Evolutionary conservation across 495 filamentous ascomycete species (phyloP).

Genomic region (Tuber borchii): DNA sequence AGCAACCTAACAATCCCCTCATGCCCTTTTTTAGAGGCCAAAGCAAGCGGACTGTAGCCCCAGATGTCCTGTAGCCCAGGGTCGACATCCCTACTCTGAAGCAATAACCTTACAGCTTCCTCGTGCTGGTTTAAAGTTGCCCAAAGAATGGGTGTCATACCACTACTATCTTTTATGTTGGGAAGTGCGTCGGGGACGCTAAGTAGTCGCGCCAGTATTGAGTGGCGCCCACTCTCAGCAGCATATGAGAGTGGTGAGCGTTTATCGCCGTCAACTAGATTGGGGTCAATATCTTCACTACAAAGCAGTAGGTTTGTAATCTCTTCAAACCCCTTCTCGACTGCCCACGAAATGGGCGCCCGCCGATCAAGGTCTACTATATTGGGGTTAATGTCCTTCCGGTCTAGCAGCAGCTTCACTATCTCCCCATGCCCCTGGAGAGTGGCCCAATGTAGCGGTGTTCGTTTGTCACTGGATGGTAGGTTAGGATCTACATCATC

Average conservation of each 20-base stretch:
- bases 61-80: neutral
- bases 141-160: neutral
- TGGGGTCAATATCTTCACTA: neutral
- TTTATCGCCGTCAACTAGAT: neutral
- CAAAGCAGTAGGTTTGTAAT: neutral
- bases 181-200: neutral
- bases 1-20: neutral
- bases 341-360: neutral
- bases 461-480: slow-evolving; percentile 8
- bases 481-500: slow-evolving; percentile 21
- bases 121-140: neutral
- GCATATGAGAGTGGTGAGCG: neutral
- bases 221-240: neutral
- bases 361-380: neutral
- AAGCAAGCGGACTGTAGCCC: neutral
- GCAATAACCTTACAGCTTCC: neutral
- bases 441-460: slow-evolving; percentile 31
- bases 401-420: slow-evolving; percentile 33
- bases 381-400: neutral
- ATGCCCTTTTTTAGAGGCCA: neutral
- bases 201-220: neutral
- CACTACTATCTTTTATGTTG: neutral
- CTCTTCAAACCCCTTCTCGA: neutral
- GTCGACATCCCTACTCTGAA: neutral
- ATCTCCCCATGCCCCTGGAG: slow-evolving; percentile 24